A percentile compares a stretch with the other conserved stretches of the same genome.
Evolutionary conservation across 2,329 filamentous ascomycete genomes (phyloP).

Genomic region (Chaetomium sp.): DNA sequence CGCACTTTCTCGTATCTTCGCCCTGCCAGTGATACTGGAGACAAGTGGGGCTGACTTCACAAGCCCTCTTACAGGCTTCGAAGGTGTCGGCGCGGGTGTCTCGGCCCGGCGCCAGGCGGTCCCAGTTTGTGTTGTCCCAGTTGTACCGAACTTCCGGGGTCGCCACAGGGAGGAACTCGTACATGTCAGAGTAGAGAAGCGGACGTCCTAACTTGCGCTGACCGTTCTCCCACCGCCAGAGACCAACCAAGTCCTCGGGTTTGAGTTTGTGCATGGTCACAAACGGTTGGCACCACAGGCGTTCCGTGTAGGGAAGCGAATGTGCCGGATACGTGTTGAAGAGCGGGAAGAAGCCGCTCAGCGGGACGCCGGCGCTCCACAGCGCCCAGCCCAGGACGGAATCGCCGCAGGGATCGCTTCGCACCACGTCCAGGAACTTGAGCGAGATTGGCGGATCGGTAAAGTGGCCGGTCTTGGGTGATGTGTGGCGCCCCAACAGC

Average conservation of each 20-base stretch:
- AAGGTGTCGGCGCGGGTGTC: constrained; percentile 21
- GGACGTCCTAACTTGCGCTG: constrained; percentile 41
- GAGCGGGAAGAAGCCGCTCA: constrained; percentile 53
- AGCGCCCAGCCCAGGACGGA: constrained; percentile 53
- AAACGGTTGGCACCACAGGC: constrained; percentile 55
- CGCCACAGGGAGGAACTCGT: constrained; percentile 43
- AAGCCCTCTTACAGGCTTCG: constrained; percentile 31
- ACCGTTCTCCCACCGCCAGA: constrained; percentile 51
- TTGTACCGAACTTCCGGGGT: constrained; percentile 26
- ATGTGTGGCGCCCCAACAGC: constrained; percentile 41
- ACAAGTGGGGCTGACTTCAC: constrained; percentile 29
- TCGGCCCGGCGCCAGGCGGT: constrained; percentile 19
- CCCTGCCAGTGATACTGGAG: constrained; percentile 34
- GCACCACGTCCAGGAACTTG: constrained; percentile 46
- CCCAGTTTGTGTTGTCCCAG: constrained; percentile 33
- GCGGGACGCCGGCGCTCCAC: constrained; percentile 46
- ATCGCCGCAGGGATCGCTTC: constrained; percentile 56
- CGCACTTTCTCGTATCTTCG: constrained; percentile 27
- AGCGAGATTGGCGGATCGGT: constrained; percentile 44
- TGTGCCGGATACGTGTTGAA: constrained; percentile 55
- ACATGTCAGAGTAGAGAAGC: constrained; percentile 44
- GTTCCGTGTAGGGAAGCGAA: constrained; percentile 49
- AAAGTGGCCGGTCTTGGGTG: constrained; percentile 42
- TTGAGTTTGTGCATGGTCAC: constrained; percentile 53
- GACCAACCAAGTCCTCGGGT: constrained; percentile 50